These are phyloP conservation scores for Choiromyces venosus DNA, from an alignment of 495 filamentous ascomycete species.

Conservation along the genomic window DNA sequence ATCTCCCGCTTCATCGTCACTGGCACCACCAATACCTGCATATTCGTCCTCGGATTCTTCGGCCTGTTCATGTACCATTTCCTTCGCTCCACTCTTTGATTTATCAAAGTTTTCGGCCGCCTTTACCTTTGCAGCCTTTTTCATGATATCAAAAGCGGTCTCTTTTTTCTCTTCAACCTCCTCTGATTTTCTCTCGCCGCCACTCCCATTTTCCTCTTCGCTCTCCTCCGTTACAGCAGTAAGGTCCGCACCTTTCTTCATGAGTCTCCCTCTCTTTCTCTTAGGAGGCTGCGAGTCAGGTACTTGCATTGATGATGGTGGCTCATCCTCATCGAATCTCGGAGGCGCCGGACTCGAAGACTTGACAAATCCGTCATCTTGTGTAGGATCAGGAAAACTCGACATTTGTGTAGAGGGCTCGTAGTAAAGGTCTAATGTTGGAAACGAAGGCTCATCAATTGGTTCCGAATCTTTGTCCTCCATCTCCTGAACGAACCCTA, in stretches of 20 bases:
- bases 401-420: not conserved
- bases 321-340: slow-evolving; percentile 31
- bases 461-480: not conserved
- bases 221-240: slow-evolving; percentile 53
- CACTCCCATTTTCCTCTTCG: slow-evolving; percentile 47
- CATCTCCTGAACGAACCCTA: not conserved
- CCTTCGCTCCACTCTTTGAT: slow-evolving; percentile 79
- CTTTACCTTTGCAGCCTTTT: slow-evolving; percentile 54
- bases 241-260: slow-evolving; percentile 48
- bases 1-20: slow-evolving; percentile 75
- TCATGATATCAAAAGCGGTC: slow-evolving; percentile 70
- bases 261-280: slow-evolving; percentile 41
- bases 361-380: slow-evolving; percentile 71
- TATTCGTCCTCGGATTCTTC: slow-evolving; percentile 99
- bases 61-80: slow-evolving; percentile 86
- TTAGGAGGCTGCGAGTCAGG: slow-evolving; percentile 22
- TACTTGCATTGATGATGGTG: slow-evolving; percentile 15
- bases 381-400: slow-evolving; percentile 68
- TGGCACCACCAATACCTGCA: slow-evolving; percentile 82
- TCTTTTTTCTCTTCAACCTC: slow-evolving; percentile 43
- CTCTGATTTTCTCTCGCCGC: slow-evolving; percentile 47
- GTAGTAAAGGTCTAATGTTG: not conserved
- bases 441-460: not conserved
- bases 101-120: slow-evolving; percentile 60
- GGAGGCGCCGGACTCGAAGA: slow-evolving; percentile 29